Base-by-base conservation (phyloP, 768 basidiomycete genomes). In the Termitomyces heimii region DNA sequence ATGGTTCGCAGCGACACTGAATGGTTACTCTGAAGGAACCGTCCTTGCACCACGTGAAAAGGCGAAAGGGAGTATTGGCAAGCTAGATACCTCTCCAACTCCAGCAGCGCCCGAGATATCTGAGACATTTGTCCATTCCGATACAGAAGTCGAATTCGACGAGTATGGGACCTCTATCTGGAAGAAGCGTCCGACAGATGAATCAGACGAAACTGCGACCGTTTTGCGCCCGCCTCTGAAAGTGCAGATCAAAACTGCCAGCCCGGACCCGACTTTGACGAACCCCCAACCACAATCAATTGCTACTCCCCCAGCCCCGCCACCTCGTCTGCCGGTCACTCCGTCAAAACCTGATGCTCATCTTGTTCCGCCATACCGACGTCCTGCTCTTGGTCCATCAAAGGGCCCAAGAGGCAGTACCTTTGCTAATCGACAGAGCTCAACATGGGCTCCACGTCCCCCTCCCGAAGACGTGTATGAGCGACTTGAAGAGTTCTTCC, bases 381-480 rank as follows among this genome's bases (percentile, higher is more conserved):
- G 57, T 53, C 68, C 65, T 63, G 61, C 62, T 62, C 64, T 60
- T 62, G 53, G 67, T 67, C 57, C 66, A 66, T 67, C 66, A 67
- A 65, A 68, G 63, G 67, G 61, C 7, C 57, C 66, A 13, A 67
- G 73, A n/a, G 71, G 75, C 46, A 87, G 79, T 62, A 84, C 84
- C 5, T 89, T 92, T 61, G 83, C 80, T 14, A 78, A 81, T 59
- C 77, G 75, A 52, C 76, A 80, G 59, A 86, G 84, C 63, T 79
- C 81, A 55, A 88, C 88, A 22, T 97, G 93, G 94, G 89, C 91
- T 37, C 85, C 88, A 59, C 90, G 94, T 64, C 95, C 95, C 29
- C 84, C 86, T 45, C 85, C 94, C 0, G 97, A 98, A 72, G 89
- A 91, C 63, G 89, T 99, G 44, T 93, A 94, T 67, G 89, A 98